A percentile compares a stretch with the other conserved stretches of the same genome.
Evolutionary conservation across 2,329 filamentous ascomycete genomes (phyloP).

Genomic region (Colletotrichum gigasporum): DNA sequence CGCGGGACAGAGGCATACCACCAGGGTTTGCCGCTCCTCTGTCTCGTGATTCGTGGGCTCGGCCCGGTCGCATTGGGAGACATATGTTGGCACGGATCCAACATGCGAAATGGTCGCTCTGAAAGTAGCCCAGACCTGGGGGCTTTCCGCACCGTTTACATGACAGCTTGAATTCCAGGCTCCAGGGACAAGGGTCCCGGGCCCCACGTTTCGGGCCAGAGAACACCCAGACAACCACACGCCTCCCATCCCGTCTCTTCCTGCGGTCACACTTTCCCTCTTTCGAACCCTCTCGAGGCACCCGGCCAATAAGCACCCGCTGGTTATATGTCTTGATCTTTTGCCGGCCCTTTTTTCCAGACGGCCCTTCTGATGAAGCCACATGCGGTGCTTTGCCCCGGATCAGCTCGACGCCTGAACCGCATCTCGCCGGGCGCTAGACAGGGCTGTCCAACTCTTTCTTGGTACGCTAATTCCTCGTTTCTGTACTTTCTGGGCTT

Average conservation of each 20-base stretch:
- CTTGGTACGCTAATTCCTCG: slow-evolving; percentile 19
- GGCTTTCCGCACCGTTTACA: slow-evolving; percentile 17
- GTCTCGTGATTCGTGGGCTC: slow-evolving; percentile 14
- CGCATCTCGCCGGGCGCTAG: slow-evolving; percentile 6
- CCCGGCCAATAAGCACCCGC: slow-evolving; percentile 28
- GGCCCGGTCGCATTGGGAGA: not conserved
- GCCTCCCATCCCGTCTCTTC: slow-evolving; percentile 2
- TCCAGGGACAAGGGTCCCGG: not conserved
- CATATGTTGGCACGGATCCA: not conserved
- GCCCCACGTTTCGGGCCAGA: slow-evolving; percentile 1
- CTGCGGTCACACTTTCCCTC: slow-evolving; percentile 7
- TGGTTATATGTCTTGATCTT: slow-evolving; percentile 38
- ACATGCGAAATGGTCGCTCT: not conserved
- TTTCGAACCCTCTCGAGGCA: not conserved
- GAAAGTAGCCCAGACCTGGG: no score
- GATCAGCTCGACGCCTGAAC: slow-evolving; percentile 1
- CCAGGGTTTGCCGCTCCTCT: not conserved
- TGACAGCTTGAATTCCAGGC: not conserved
- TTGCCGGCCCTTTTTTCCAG: slow-evolving; percentile 37
- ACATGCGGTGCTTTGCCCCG: slow-evolving; percentile 9
- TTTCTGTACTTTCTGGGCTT: not conserved
- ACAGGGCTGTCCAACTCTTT: slow-evolving; percentile 4
- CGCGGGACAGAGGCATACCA: slow-evolving; percentile 17
- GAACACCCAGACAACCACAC: not conserved
- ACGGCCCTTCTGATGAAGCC: slow-evolving; percentile 34